These are phyloP conservation scores for Pythium insidiosum DNA, from an alignment of 352 stramenopile genomes.

Conservation along the genomic window DNA sequence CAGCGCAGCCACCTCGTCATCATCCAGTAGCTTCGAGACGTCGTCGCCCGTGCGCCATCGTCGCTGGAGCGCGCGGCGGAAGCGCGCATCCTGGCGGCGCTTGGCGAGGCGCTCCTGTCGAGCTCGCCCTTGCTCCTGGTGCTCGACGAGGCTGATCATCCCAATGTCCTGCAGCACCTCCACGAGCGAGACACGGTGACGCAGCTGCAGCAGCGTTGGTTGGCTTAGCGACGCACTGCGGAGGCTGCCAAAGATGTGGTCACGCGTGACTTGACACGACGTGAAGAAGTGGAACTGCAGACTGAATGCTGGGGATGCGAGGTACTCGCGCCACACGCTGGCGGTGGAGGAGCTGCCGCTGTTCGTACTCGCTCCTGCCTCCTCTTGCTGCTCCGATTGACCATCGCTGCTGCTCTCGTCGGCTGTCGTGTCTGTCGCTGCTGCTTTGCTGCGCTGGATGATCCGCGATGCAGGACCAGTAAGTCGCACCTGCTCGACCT, in stretches of 20 bases:
- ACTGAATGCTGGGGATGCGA: slow-evolving; percentile 56
- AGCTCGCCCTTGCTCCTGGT: not conserved
- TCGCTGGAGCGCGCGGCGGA: slow-evolving; percentile 28
- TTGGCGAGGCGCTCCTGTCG: not conserved
- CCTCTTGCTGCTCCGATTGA: too few species aligned
- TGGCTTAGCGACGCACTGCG: slow-evolving; percentile 56
- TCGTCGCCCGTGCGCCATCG: slow-evolving; percentile 7
- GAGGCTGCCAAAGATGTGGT: slow-evolving; percentile 68
- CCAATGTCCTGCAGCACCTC: slow-evolving; percentile 59
- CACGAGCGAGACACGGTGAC: slow-evolving; percentile 48
- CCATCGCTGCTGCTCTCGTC: too few species aligned
- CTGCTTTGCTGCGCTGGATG: slow-evolving; percentile 23
- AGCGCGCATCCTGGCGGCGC: slow-evolving; percentile 16
- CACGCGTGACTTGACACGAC: slow-evolving; percentile 60
- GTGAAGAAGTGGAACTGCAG: slow-evolving; percentile 66
- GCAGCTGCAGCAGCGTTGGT: slow-evolving; percentile 47
- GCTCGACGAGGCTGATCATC: slow-evolving; percentile 38
- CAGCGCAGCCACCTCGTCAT: slow-evolving; percentile 1
- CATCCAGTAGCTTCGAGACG: too few species aligned
- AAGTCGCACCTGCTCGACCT: slow-evolving; percentile 38
- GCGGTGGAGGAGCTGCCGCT: not conserved
- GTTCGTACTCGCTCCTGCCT: not conserved
- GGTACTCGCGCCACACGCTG: slow-evolving; percentile 54
- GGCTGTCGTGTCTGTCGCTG: too few species aligned
- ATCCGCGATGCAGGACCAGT: slow-evolving; percentile 44